Percentiles rank a stretch among this genome's conserved stretches.
phyloP scores from a whole-genome alignment of 75 land plant genomes.

The Chamaecyparis obtusa region DNA sequence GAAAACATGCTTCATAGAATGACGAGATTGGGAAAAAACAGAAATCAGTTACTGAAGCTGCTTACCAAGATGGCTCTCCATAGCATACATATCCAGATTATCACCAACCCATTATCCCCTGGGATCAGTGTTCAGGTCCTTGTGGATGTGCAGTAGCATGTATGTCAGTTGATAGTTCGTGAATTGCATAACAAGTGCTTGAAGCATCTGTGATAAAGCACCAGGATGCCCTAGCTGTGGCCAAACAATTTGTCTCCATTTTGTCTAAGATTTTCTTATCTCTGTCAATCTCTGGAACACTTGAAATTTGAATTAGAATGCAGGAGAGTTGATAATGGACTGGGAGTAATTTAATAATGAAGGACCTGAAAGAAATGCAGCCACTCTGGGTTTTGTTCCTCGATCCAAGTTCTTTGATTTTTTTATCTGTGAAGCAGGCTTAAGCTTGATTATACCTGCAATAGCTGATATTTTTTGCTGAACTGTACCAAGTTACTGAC shows the following conservation, averaged over 20 bases:
- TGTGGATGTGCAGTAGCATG: background rate
- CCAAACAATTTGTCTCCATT: background rate
- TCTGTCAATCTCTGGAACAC: background rate
- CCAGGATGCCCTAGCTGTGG: background rate
- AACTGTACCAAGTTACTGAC: background rate
- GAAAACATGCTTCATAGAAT: background rate
- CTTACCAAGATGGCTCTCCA: background rate
- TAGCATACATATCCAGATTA: background rate
- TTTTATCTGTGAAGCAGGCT: background rate
- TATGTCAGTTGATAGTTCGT: background rate
- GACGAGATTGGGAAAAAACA: background rate
- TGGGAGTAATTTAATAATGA: background rate
- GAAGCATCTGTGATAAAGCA: background rate
- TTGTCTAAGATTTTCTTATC: background rate
- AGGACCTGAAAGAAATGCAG: background rate
- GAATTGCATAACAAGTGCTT: background rate
- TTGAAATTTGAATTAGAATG: background rate
- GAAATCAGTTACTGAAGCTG: background rate
- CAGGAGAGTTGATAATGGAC: background rate
- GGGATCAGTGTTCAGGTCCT: background rate
- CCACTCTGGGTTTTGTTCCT: background rate
- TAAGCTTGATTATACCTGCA: background rate
- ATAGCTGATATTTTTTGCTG: background rate
- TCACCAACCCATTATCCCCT: background rate
- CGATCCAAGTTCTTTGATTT: background rate